phyloP scores from a whole-genome alignment of 2,329 filamentous ascomycete species.

The Cordyceps javanica region DNA sequence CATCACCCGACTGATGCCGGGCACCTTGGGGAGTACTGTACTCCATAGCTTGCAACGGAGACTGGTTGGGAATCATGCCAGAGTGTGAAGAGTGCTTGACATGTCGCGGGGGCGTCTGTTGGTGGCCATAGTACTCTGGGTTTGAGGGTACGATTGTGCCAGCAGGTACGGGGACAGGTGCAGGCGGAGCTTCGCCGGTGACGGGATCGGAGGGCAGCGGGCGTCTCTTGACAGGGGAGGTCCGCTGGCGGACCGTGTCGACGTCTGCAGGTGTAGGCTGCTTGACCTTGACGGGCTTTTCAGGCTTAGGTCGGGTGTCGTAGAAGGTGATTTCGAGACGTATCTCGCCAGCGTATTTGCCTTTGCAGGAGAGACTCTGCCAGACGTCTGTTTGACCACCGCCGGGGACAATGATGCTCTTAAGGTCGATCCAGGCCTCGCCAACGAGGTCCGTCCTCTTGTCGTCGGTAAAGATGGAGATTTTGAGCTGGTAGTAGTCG shows the following conservation, averaged over 20 bases:
- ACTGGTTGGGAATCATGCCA: conserved; percentile 42
- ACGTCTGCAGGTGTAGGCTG: conserved; percentile 30
- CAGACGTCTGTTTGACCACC: conserved; percentile 93
- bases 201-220: conserved; percentile 78
- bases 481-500: conserved; percentile 92
- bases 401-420: conserved; percentile 72
- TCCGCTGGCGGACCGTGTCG: conserved; percentile 36
- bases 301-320: conserved; percentile 76
- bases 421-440: conserved; percentile 83
- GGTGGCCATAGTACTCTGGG: conserved; percentile 30
- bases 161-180: conserved; percentile 13
- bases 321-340: conserved; percentile 95
- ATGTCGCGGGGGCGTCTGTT: conserved; percentile 42
- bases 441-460: conserved; percentile 97
- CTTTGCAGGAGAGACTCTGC: conserved; percentile 80
- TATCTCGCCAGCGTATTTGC: conserved; percentile 94
- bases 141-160: conserved; percentile 24
- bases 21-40: conserved; percentile 36
- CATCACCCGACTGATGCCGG: conserved; percentile 30
- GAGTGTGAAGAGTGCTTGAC: conserved; percentile 33
- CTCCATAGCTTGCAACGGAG: conserved; percentile 48
- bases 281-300: conserved; percentile 59
- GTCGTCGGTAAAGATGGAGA: conserved; percentile 96
- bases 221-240: conserved; percentile 68
- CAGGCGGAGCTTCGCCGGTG: conserved; percentile 41